Base-by-base conservation (phyloP, 768 basidiomycete genomes). In the Saitozyma sp. region DNA sequence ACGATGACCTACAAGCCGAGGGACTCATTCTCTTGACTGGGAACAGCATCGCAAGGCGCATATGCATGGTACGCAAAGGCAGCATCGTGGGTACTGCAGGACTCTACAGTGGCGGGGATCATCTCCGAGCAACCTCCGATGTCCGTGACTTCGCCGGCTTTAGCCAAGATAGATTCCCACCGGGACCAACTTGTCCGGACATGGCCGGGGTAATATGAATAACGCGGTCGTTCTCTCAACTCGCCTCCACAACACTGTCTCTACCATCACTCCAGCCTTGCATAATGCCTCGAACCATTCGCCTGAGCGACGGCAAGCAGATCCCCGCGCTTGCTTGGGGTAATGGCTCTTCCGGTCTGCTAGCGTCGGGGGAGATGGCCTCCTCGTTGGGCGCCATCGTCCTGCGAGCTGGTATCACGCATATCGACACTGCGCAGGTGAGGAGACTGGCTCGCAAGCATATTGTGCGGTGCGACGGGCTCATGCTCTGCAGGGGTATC, bases 321-420 rank as follows among this genome's bases (percentile, higher is more conserved):
- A 77, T 80, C 61, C 78, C 77, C n/a, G 67, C 66, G 38, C 58
- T 79, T 43, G 72, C 57, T 29, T 79, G 73, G 77, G 77, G 74
- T 37, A 74, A 70, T 56, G 73, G 73, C 16, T 54, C 64, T n/a
- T 63, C 59, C 3, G 59, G 56, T 46, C 17, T 65, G 29, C 54
- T 61, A 20, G 60, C 65, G 5, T 62, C 68, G 4, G 58, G 65
- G 16, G 66, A 68, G 65, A 54, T 53, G 8, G 74, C 69, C 13
- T 42, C 69, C 6, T 17, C 14, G 6, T 19, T 50, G n/a, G 68
- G 67, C 20, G 42, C 56, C 11, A 42, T 46, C 10, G 78, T 78
- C 5, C 45, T 79, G 14, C 61, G 75, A 48, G 65, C 66, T 19
- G 78, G 78, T 11, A 42, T 79, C 2, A 29, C 37, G 0, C 73